Base-by-base conservation (phyloP, 23 red algal genomes). In the Gracilaria gracilis region DNA sequence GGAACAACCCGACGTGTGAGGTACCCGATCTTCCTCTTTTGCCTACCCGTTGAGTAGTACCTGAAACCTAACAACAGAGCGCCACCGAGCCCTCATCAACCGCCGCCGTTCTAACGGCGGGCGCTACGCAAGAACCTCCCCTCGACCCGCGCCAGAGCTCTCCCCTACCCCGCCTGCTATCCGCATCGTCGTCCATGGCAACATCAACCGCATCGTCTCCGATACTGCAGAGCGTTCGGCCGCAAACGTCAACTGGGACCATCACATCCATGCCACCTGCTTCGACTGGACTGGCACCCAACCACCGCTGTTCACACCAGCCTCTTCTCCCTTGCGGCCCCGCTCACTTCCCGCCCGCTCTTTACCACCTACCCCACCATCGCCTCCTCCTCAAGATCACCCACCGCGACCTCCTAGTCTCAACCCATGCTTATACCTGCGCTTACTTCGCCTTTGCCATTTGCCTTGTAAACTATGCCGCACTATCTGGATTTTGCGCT, bases 161-260 rank as follows among this genome's bases (percentile, higher is more conserved):
- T 2, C 33, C 6, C 79, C 31, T 12, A 1, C 50, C 16, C 79
- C 79, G 1, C 40, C 79, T 54, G 79, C 79, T 19, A 82, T 82
- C 31, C 79, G 79, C 54, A 82, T 82, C 32, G 53, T 62, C 37
- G 36, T 64, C 9, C 47, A 46, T 34, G 79, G 79, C 3, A 82
- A 82, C 49, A 82, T 82, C 31, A 53, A 53, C 36, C 79, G 79
- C 53, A 82, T 82, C 79, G 79, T 82, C 13, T 59, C 79, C 58
- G 79, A 59, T 12, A 62, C 79, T 21, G 79, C 54, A 3, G 79
- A 82, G 40, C 53, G 54, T 46, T 82, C 79, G 9, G 72, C 72
- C 72, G 79, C 79, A 9, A 82, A 82, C 79, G 79, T 82, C 58
- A 82, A 53, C 0, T 82, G 79, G 79, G 79, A 82, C 79, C 23